phyloP scores from a whole-genome alignment of 805 yeast genomes.

The Pichia californica region DNA sequence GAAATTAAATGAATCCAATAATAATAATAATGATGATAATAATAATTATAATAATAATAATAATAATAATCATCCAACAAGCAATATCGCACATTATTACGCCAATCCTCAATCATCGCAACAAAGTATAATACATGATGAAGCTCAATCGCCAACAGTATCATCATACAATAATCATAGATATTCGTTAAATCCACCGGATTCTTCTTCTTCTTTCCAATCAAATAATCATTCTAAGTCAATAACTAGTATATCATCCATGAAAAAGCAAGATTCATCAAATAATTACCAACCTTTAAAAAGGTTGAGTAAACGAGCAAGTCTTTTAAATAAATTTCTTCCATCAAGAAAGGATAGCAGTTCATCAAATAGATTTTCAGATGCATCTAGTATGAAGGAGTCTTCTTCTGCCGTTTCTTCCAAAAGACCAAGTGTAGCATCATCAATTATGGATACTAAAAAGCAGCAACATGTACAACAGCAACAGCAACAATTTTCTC shows the following conservation, averaged over 20 bases:
- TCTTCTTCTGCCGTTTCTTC: constrained; percentile 2
- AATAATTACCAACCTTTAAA: constrained; percentile 6
- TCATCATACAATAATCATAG: no score
- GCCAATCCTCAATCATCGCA: no score
- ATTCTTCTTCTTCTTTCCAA: no score
- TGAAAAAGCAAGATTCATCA: constrained; percentile 4
- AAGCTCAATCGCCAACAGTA: no score
- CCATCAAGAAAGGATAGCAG: constrained; percentile 26
- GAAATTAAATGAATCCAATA: no score
- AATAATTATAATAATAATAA: neutral
- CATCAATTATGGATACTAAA: neutral
- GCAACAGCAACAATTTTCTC: neutral
- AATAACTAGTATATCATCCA: constrained; percentile 28
- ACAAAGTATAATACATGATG: no score
- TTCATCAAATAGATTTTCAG: constrained; percentile 3
- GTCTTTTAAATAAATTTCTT: constrained; percentile 20
- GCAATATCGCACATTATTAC: no score
- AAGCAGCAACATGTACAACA: neutral
- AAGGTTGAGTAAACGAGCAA: constrained; percentile 17
- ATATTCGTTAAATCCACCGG: no score
- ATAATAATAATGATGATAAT: no score
- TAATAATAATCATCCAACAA: no score
- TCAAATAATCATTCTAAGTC: constrained; percentile 12
- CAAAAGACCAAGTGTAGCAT: neutral
- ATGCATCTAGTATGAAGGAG: neutral